These are phyloP conservation scores for Amylocarpus encephaloides DNA, from an alignment of 2,329 filamentous ascomycete species.

Conservation along the genomic window DNA sequence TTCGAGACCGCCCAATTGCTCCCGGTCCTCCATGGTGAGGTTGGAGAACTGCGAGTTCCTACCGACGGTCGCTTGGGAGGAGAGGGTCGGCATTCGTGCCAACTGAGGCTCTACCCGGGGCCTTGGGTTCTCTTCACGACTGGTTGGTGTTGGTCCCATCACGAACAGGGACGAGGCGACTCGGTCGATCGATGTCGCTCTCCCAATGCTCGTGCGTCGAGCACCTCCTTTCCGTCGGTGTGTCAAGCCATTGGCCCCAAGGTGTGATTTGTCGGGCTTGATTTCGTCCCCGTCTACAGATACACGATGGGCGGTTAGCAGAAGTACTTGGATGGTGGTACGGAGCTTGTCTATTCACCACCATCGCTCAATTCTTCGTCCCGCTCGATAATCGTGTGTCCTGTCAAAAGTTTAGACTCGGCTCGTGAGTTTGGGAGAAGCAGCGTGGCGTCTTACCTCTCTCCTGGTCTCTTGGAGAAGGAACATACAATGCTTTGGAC, in stretches of 20 bases:
- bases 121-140: no score
- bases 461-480: not conserved
- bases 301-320: not conserved
- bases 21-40: conserved; percentile 46
- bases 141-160: no score
- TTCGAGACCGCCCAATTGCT: conserved; percentile 55
- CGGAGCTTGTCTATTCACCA: not conserved
- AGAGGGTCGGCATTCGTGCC: conserved; percentile 25
- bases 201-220: not conserved
- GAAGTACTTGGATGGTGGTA: not conserved
- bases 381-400: not conserved
- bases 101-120: no score
- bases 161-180: no score
- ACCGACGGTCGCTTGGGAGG: conserved; percentile 32
- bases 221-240: not conserved
- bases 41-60: conserved; percentile 51
- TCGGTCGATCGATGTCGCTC: not conserved
- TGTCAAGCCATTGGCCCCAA: not conserved
- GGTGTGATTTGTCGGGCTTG: not conserved
- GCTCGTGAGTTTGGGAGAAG: not conserved
- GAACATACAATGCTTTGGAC: not conserved
- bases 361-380: not conserved
- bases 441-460: not conserved
- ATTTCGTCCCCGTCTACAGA: not conserved
- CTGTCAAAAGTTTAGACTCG: no score